Evolutionary conservation across 768 basidiomycete species (phyloP), one percentile per base, ranked within the genome.

Genomic region (Russula vinacea): DNA sequence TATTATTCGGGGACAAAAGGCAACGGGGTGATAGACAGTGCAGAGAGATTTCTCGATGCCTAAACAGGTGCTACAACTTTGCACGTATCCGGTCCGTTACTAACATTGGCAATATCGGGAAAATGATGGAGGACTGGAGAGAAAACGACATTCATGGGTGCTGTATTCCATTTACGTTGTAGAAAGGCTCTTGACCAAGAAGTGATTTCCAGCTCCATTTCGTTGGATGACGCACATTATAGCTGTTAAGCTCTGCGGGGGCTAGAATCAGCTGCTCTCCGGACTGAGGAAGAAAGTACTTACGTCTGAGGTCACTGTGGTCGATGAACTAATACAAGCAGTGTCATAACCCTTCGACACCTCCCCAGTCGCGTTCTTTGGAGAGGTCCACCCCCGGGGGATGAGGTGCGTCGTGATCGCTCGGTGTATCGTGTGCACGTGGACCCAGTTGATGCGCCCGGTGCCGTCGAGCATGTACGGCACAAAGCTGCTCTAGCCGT

Each of bases 261-360:
- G 11, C 61, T 24, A 63, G 29, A 26, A 29, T 53, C 45, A 40
- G n/a, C 22, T 55, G 6, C 42, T n/a, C 13, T 26, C 47, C 16
- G n/a, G 8, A 24, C 14, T 10, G 4, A 7, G 24, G 14, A 1
- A 8, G 35, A n/a, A 9, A 16, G 39, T 14, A 76, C 86, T 72
- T 69, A 89, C 87, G 74, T 47, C 87, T 68, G 40, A 90, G 77
- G 53, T 85, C 85, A 5, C 85, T 74, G 69, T 90, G 87, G 71
- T 90, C 87, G 58, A 82, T 80, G 69, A 87, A 90, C 58, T 81
- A 84, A 69, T 87, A 89, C n/a, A 81, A 79, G 14, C 84, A 79
- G 5, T 76, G 74, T 88, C 88, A 90, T 19, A 73, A 35, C 0
- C 88, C 88, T 37, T 77, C 76, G 0, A 89, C 73, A 3, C 84